Conservation (phyloP, 2,329 filamentous ascomycete species). For the Trichophaea hybrida region DNA sequence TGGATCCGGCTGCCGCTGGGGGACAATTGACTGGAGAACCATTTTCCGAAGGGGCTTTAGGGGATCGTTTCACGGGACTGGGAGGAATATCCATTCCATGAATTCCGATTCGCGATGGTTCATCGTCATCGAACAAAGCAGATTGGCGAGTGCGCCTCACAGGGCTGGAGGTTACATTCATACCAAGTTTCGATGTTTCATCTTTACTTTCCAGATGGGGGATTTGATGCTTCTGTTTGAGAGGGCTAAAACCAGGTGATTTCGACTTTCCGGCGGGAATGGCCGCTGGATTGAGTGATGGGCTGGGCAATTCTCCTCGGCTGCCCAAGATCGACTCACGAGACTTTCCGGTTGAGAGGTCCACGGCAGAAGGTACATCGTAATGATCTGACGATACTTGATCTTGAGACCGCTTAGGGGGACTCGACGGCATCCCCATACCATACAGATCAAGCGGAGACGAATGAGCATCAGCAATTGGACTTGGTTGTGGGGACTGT, state of each 20-base stretch:
- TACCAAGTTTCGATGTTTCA: not conserved
- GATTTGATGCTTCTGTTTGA: not conserved
- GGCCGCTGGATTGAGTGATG: not conserved
- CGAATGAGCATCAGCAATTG: not conserved
- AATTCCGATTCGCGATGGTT: not conserved
- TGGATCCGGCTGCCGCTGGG: no score
- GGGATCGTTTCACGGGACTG: not conserved
- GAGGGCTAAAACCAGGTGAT: not conserved
- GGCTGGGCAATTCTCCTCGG: not conserved
- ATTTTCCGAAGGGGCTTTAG: not conserved
- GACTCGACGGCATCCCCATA: not conserved
- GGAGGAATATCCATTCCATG: not conserved
- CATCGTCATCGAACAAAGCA: not conserved
- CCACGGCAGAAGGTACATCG: not conserved
- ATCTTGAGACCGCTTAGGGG: not conserved
- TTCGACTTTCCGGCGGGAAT: not conserved
- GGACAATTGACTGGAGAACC: no score
- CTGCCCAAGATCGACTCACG: no score
- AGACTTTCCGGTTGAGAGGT: no score
- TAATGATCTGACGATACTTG: not conserved
- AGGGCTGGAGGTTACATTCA: not conserved
- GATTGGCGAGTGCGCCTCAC: not conserved
- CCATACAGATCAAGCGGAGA: not conserved
- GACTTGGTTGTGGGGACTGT: not conserved
- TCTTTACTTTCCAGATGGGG: not conserved